Conservation (phyloP, 2,329 filamentous ascomycete genomes). For the Fusarium tupiense region DNA sequence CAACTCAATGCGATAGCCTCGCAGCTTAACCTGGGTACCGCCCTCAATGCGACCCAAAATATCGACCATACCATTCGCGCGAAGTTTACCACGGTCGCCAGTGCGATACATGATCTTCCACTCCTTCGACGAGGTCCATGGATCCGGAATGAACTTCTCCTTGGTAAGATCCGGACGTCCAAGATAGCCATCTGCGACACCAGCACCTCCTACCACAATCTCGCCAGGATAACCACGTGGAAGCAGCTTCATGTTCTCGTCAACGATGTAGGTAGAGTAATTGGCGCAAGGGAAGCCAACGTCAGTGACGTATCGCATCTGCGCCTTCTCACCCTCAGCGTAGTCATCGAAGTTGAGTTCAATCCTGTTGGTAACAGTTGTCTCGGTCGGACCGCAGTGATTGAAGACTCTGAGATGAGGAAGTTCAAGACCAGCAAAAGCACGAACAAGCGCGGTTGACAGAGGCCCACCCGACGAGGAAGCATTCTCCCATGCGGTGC, state of each 20-base stretch:
- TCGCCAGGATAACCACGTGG: background rate
- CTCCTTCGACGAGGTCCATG: background rate
- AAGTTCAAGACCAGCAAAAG: background rate
- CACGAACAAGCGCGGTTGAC: background rate
- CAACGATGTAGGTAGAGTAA: background rate
- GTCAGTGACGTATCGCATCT: slow-evolving; percentile 1
- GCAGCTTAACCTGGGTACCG: slow-evolving; percentile 58
- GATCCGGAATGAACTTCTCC: slow-evolving; percentile 5
- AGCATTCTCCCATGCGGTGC: background rate
- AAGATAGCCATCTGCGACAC: slow-evolving; percentile 8
- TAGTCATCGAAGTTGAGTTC: background rate
- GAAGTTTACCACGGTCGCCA: slow-evolving; percentile 34
- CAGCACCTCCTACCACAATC: slow-evolving; percentile 8
- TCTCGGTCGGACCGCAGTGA: background rate
- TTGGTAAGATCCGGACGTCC: background rate
- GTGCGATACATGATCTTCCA: slow-evolving; percentile 25
- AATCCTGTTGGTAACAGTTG: background rate
- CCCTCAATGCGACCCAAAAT: slow-evolving; percentile 52
- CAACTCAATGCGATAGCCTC: slow-evolving; percentile 58
- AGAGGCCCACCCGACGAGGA: background rate
- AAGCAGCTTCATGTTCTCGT: background rate
- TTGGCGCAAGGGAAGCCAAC: slow-evolving; percentile 2
- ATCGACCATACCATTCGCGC: slow-evolving; percentile 47
- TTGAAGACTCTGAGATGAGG: background rate
- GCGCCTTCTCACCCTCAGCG: background rate